Evolutionary conservation across 345 rosid genomes (phyloP).

Genomic region (Nephelium lappaceum): DNA sequence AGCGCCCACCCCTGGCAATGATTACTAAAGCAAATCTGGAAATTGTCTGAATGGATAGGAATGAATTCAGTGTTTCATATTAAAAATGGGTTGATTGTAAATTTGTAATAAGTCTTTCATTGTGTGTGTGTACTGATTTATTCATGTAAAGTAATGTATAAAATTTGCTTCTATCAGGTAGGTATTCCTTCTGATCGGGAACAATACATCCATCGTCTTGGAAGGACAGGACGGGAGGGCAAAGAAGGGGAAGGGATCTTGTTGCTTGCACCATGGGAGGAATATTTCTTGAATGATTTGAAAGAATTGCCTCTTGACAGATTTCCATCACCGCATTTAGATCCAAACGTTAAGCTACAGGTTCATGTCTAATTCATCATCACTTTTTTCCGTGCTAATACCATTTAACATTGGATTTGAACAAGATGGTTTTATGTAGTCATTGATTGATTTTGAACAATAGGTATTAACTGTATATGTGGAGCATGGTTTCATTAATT

Average conservation of each 20-base stretch:
- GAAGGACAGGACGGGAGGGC: constrained; percentile 90
- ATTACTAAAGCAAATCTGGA: background rate
- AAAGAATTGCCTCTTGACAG: constrained; percentile 80
- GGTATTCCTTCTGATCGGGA: constrained; percentile 81
- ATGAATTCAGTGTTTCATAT: background rate
- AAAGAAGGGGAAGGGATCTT: constrained; percentile 85
- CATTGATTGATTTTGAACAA: background rate
- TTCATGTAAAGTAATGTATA: constrained; percentile 3
- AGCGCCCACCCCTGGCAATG: too few species aligned
- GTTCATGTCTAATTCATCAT: constrained; percentile 34
- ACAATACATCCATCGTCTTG: constrained; percentile 86
- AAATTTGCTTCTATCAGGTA: constrained; percentile 47
- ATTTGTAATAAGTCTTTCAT: background rate
- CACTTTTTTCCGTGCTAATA: background rate
- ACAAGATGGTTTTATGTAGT: background rate
- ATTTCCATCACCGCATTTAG: constrained; percentile 55
- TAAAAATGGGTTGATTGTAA: background rate
- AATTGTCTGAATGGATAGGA: constrained; percentile 6
- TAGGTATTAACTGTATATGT: background rate
- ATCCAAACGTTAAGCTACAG: constrained; percentile 59
- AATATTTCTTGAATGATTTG: constrained; percentile 80
- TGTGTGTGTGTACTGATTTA: background rate
- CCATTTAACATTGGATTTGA: background rate
- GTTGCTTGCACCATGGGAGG: constrained; percentile 95
- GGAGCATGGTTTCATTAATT: background rate